Conservation (phyloP, 179 eudicot species). For the Drosera spatulata region DNA sequence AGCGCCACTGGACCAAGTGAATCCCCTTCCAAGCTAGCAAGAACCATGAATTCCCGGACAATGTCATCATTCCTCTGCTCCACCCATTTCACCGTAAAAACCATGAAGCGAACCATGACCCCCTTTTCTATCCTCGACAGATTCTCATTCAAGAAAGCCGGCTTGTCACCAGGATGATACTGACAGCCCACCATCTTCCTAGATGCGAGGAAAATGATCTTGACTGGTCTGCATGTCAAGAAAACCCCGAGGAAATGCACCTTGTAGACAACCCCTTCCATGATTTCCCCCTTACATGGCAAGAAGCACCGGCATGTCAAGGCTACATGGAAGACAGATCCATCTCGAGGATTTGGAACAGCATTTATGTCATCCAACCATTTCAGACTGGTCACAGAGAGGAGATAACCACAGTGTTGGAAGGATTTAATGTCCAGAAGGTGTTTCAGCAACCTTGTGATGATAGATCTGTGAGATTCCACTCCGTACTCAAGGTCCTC, state of each 20-base stretch:
- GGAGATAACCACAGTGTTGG: slow-evolving; percentile 30
- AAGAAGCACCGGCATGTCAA: slow-evolving; percentile 28
- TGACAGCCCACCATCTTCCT: slow-evolving; percentile 32
- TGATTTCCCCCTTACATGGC: slow-evolving; percentile 38
- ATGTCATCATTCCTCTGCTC: slow-evolving; percentile 4
- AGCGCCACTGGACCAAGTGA: slow-evolving; percentile 42
- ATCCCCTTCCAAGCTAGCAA: slow-evolving; percentile 43
- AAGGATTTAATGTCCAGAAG: slow-evolving; percentile 18
- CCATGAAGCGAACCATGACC: slow-evolving; percentile 31
- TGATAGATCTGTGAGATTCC: slow-evolving; percentile 16
- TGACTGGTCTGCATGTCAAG: slow-evolving; percentile 39
- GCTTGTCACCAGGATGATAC: slow-evolving; percentile 12
- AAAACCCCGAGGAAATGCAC: slow-evolving; percentile 19
- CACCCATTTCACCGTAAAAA: slow-evolving; percentile 31
- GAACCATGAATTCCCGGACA: slow-evolving; percentile 21
- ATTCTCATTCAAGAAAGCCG: slow-evolving; percentile 15
- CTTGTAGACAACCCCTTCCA: slow-evolving; percentile 31
- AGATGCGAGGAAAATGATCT: slow-evolving; percentile 22
- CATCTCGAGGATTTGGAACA: slow-evolving; percentile 1
- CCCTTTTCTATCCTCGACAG: slow-evolving; percentile 30
- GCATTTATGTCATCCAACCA: slow-evolving; percentile 19
- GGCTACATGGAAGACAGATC: slow-evolving; percentile 19
- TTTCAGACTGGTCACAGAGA: slow-evolving; percentile 35
- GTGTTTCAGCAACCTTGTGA: slow-evolving; percentile 16
- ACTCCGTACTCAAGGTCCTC: slow-evolving; percentile 11